Conservation (phyloP, 2,329 filamentous ascomycete genomes). For the Colletotrichum sp. region DNA sequence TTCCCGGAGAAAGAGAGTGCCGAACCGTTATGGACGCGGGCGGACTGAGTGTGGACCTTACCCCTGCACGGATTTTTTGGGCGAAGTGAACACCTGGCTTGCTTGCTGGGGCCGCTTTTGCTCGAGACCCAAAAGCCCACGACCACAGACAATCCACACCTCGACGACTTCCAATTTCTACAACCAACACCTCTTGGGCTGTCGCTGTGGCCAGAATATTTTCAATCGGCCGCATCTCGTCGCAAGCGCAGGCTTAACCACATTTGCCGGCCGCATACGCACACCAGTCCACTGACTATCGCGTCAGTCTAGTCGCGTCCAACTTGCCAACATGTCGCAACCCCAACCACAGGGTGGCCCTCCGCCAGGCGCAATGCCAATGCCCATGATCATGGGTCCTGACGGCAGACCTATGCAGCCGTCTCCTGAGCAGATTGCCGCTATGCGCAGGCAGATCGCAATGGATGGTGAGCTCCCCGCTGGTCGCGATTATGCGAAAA, state of each 20-base stretch:
- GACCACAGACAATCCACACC: background rate
- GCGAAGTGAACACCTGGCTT: constrained; percentile 25
- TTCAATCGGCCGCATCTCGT: background rate
- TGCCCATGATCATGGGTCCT: constrained; percentile 35
- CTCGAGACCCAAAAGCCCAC: constrained; percentile 4
- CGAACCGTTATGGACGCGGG: background rate
- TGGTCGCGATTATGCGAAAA: background rate
- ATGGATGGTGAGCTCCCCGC: constrained; percentile 53
- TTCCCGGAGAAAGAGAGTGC: constrained; percentile 15
- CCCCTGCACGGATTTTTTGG: constrained; percentile 16
- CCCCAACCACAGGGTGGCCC: background rate
- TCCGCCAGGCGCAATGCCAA: constrained; percentile 24
- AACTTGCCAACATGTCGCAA: constrained; percentile 8
- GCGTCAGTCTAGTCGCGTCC: background rate
- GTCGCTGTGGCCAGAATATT: background rate
- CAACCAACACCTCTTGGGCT: background rate
- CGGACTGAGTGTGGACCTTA: background rate
- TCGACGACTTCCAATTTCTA: background rate
- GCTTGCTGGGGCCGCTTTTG: constrained; percentile 17
- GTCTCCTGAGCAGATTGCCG: constrained; percentile 81
- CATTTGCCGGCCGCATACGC: background rate
- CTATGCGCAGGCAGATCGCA: constrained; percentile 82
- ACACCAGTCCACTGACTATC: background rate
- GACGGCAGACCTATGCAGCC: constrained; percentile 27
- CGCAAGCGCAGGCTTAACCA: background rate